phyloP scores from a whole-genome alignment of 2,329 filamentous ascomycete species.

The Fusarium tupiense region DNA sequence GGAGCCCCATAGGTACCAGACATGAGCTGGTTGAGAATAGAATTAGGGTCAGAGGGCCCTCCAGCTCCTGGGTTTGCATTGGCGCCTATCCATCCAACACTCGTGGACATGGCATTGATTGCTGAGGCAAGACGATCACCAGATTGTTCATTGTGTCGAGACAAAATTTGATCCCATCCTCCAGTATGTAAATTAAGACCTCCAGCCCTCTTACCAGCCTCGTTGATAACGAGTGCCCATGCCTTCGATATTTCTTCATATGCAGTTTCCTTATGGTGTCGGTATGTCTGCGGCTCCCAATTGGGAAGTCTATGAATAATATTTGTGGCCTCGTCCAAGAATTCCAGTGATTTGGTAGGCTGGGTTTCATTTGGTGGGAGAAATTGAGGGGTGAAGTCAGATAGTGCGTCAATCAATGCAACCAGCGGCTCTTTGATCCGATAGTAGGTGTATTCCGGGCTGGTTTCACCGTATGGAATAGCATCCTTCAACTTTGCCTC shows the following conservation, averaged over 20 bases:
- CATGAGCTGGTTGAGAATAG: conserved; percentile 70
- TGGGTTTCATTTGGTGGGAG: conserved; percentile 91
- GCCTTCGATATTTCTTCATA: conserved; percentile 96
- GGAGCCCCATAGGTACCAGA: conserved; percentile 68
- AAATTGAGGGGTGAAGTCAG: conserved; percentile 95
- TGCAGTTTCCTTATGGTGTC: conserved; percentile 91
- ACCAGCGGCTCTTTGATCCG: conserved; percentile 83
- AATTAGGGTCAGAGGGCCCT: conserved; percentile 57
- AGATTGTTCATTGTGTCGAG: conserved; percentile 88
- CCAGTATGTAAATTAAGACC: conserved; percentile 90
- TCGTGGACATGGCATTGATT: conserved; percentile 77
- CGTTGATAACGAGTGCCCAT: conserved; percentile 90
- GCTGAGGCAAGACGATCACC: conserved; percentile 83
- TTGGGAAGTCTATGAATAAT: conserved; percentile 89
- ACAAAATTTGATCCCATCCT: conserved; percentile 89
- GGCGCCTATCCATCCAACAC: conserved; percentile 80
- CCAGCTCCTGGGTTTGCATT: conserved; percentile 42
- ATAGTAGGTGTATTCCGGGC: conserved; percentile 94
- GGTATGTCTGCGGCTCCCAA: conserved; percentile 89
- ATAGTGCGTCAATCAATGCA: conserved; percentile 86
- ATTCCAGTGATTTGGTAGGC: conserved; percentile 83
- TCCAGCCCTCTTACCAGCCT: conserved; percentile 89
- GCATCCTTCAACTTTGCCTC: conserved; percentile 79
- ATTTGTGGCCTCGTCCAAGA: conserved; percentile 88
- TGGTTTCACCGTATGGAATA: conserved; percentile 86